Base-by-base conservation (phyloP, 2,329 filamentous ascomycete genomes). In the Stachybotrys chlorohalonatus region DNA sequence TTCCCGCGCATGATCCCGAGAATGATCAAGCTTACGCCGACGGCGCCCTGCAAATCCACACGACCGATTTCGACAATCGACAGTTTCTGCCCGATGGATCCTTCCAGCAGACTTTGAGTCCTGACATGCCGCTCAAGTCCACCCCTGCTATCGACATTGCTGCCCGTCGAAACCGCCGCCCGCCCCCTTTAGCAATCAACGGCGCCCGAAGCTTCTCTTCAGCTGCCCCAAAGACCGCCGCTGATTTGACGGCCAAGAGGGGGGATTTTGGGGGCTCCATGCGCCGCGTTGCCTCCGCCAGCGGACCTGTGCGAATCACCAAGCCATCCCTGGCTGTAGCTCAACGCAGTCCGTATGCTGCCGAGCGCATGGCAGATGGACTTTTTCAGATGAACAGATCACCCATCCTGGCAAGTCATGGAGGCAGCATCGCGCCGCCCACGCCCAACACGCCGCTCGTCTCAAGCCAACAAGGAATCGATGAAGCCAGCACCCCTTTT, bases 81-180 rank as follows among this genome's bases (percentile, higher is more conserved):
- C 8, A 47, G 15, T 16, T 24, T 47, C 15, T 8, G 1, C 8
- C 15, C n/a, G 46, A 47, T 24, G 46, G 15, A 8, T 7, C 46
- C 46, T 8, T 16, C 15, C 36, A 42, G 36, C 56, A 13, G 56
- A 55, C n/a, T 49, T 56, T 42, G 46, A 54, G 52, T 47, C 39
- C 57, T 5, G 52, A 48, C 30, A 58, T 54, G 32, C 68, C 66
- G 31, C 69, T 80, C 62, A 76, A 73, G 60, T 80, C 79, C 1
- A 74, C 78, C 0, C 74, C 77, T 9, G 73, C 75, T 0, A 71
- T 78, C 54, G 80, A 82, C 59, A 78, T 83, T 57, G 80, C 79
- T 15, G 75, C 74, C 16, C 74, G 81, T 49, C 74, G 81, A 54
- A 75, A 79, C 53, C 73, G 66, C 50, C 68, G 70, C 5, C 68